phyloP scores from a whole-genome alignment of 306 rosid genomes.

The Vigna unguiculata region DNA sequence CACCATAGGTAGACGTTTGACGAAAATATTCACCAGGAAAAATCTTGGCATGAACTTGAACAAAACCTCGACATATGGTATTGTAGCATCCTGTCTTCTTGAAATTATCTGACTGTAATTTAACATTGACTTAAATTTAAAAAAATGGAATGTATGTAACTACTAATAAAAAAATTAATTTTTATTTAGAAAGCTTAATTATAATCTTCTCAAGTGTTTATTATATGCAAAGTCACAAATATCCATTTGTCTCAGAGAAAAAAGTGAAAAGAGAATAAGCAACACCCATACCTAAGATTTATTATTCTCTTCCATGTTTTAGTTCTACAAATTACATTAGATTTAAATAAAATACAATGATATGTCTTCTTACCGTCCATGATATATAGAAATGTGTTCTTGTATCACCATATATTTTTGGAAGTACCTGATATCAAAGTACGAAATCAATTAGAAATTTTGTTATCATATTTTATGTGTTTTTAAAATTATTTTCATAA shows the following conservation, averaged over 20 bases:
- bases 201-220: too few species aligned
- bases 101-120: background rate
- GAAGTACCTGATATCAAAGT: background rate
- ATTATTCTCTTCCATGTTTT: too few species aligned
- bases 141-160: too few species aligned
- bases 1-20: background rate
- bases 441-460: background rate
- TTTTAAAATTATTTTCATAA: too few species aligned
- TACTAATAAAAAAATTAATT: too few species aligned
- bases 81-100: background rate
- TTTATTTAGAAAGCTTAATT: too few species aligned
- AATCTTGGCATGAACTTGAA: background rate
- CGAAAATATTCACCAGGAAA: background rate
- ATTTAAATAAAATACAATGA: background rate
- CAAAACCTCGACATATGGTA: background rate
- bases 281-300: too few species aligned
- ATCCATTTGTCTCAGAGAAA: too few species aligned
- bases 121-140: background rate
- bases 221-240: too few species aligned
- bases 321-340: background rate
- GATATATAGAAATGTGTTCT: background rate
- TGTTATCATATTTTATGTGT: too few species aligned
- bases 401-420: background rate
- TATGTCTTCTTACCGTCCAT: conserved; percentile 32
- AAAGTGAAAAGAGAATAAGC: too few species aligned